Conservation (phyloP, 768 basidiomycete genomes). For the Boletus tylopilopsis region DNA sequence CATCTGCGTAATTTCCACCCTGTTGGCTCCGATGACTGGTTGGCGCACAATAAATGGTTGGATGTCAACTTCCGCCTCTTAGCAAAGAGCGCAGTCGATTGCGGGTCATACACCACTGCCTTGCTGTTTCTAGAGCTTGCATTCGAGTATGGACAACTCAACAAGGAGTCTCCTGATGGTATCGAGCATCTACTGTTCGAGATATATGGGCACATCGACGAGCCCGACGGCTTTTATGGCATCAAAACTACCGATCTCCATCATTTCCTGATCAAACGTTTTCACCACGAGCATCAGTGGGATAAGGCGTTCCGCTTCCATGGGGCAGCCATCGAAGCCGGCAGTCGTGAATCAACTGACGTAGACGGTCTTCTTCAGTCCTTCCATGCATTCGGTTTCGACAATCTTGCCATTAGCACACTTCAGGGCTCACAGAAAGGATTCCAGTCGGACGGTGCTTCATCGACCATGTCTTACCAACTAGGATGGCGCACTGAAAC, state of each 20-base stretch:
- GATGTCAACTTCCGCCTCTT: constrained; percentile 69
- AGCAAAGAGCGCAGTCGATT: constrained; percentile 66
- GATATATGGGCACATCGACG: constrained; percentile 93
- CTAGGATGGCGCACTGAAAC: constrained; percentile 93
- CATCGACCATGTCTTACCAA: constrained; percentile 61
- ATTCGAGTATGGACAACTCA: constrained; percentile 41
- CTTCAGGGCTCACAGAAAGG: constrained; percentile 43
- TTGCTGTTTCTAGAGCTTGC: constrained; percentile 86
- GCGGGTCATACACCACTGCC: constrained; percentile 85
- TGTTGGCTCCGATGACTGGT: constrained; percentile 32
- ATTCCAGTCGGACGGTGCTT: constrained; percentile 23
- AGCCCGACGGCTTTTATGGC: constrained; percentile 98
- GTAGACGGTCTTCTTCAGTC: constrained; percentile 70
- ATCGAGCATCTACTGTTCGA: constrained; percentile 79
- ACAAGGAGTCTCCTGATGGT: constrained; percentile 26
- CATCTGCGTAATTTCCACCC: constrained; percentile 72
- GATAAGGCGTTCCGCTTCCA: constrained; percentile 87
- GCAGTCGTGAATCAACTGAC: constrained; percentile 37
- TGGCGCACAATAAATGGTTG: constrained; percentile 80
- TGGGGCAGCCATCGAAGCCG: constrained; percentile 77
- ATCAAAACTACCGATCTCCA: constrained; percentile 77
- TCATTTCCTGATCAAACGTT: constrained; percentile 74
- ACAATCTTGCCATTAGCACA: constrained; percentile 76
- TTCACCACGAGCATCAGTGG: constrained; percentile 94
- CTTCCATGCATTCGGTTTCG: constrained; percentile 87